Conservation (phyloP, 2,329 filamentous ascomycete species). For the Pseudocercospora crystallina region DNA sequence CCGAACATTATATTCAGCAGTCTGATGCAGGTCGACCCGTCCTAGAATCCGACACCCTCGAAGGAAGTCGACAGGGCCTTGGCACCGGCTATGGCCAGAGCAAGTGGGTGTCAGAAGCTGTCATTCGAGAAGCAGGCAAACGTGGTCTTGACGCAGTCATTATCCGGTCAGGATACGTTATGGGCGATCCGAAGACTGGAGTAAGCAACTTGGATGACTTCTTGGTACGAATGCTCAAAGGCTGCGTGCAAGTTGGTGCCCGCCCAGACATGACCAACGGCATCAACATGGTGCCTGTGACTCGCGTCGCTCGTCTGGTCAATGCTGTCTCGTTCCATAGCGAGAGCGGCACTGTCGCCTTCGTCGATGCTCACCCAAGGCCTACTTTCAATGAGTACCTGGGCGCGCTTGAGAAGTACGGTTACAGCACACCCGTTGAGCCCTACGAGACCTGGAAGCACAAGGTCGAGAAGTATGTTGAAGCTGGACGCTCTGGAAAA, state of each 20-base stretch:
- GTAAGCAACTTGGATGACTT: slow-evolving; percentile 85
- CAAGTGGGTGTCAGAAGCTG: slow-evolving; percentile 77
- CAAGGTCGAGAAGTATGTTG: slow-evolving; percentile 67
- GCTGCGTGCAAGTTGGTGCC: slow-evolving; percentile 73
- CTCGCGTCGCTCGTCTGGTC: slow-evolving; percentile 78
- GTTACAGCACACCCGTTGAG: slow-evolving; percentile 67
- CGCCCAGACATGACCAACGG: slow-evolving; percentile 80
- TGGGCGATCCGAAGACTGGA: slow-evolving; percentile 70
- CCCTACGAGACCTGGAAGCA: slow-evolving; percentile 68
- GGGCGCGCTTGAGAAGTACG: slow-evolving; percentile 67
- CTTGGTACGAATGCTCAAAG: slow-evolving; percentile 80
- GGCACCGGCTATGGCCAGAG: slow-evolving; percentile 87
- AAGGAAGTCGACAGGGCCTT: slow-evolving; percentile 72
- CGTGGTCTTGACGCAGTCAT: slow-evolving; percentile 75
- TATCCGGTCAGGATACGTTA: slow-evolving; percentile 81
- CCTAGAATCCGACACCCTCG: slow-evolving; percentile 73
- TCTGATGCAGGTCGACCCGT: slow-evolving; percentile 70
- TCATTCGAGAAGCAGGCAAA: slow-evolving; percentile 75
- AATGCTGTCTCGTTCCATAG: slow-evolving; percentile 69
- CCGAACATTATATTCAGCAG: slow-evolving; percentile 73
- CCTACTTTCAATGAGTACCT: slow-evolving; percentile 77
- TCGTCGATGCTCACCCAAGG: slow-evolving; percentile 77
- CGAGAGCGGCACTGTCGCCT: slow-evolving; percentile 55
- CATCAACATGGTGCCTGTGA: slow-evolving; percentile 85
- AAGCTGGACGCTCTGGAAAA: slow-evolving; percentile 56